Percentiles rank a stretch among this genome's conserved stretches.
These are phyloP conservation scores for Termitomyces sp. DNA, from an alignment of 768 basidiomycete genomes.

Conservation along the genomic window DNA sequence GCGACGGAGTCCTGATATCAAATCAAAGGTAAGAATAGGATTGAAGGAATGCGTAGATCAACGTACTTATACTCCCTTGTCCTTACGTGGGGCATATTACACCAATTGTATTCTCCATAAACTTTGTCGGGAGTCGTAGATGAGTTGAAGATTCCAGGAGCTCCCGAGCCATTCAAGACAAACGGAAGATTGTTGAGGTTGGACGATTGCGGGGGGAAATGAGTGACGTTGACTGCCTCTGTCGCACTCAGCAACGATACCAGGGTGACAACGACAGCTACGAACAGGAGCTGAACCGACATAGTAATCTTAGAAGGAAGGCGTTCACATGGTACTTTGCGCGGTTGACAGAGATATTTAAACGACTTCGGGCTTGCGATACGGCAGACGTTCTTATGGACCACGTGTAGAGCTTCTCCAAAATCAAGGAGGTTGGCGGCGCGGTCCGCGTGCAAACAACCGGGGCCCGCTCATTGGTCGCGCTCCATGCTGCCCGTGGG, in stretches of 20 bases:
- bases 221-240: conserved; percentile 25
- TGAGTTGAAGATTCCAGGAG: conserved; percentile 47
- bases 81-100: conserved; percentile 55
- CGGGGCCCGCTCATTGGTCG: too few species aligned
- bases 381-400: neutral
- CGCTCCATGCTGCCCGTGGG: too few species aligned
- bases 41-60: neutral
- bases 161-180: conserved; percentile 38
- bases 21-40: neutral
- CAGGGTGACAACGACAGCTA: conserved; percentile 9
- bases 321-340: conserved; percentile 1
- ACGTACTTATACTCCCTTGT: conserved; percentile 43
- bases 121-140: conserved; percentile 35
- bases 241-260: conserved; percentile 13
- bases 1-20: conserved; percentile 32
- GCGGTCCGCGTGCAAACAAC: too few species aligned
- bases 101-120: conserved; percentile 53
- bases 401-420: neutral
- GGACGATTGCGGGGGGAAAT: conserved; percentile 39
- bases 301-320: conserved; percentile 3
- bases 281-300: conserved; percentile 1
- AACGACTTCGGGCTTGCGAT: neutral
- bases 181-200: conserved; percentile 45
- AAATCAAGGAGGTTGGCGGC: too few species aligned
- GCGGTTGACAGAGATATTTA: neutral